Evolutionary conservation across 2,329 filamentous ascomycete genomes (phyloP).

Genomic region (Phialocephala subalpina): DNA sequence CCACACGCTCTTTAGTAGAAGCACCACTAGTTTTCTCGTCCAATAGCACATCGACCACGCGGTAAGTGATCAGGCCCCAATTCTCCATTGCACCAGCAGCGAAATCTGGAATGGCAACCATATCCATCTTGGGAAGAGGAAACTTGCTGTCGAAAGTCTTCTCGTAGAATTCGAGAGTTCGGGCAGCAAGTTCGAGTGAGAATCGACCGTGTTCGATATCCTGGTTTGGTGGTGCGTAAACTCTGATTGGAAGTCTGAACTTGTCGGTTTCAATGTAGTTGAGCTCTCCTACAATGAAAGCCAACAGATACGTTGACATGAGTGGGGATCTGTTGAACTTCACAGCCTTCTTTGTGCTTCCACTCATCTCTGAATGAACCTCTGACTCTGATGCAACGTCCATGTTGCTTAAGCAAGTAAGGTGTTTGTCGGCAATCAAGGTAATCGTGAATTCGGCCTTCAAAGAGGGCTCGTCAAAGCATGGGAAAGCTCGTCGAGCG

Average conservation of each 20-base stretch:
- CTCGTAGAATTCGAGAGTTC: slow-evolving; percentile 93
- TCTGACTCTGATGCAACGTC: slow-evolving; percentile 84
- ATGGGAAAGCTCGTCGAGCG: slow-evolving; percentile 90
- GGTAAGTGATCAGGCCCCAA: slow-evolving; percentile 95
- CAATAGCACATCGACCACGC: slow-evolving; percentile 87
- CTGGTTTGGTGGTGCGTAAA: slow-evolving; percentile 91
- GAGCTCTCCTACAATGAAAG: slow-evolving; percentile 93
- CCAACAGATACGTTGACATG: slow-evolving; percentile 96
- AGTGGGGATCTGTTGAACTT: slow-evolving; percentile 91
- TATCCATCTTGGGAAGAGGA: slow-evolving; percentile 93
- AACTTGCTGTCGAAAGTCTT: slow-evolving; percentile 90
- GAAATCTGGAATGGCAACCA: slow-evolving; percentile 96
- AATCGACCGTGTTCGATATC: slow-evolving; percentile 92
- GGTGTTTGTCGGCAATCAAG: slow-evolving; percentile 85
- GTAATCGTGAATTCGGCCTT: slow-evolving; percentile 95
- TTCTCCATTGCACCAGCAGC: slow-evolving; percentile 96
- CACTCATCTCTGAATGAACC: slow-evolving; percentile 68
- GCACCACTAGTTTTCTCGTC: slow-evolving; percentile 93
- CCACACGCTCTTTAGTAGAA: slow-evolving; percentile 88
- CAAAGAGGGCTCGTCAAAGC: slow-evolving; percentile 93
- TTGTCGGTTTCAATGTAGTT: slow-evolving; percentile 92
- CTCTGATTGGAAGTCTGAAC: slow-evolving; percentile 90
- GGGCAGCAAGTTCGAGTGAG: slow-evolving; percentile 87
- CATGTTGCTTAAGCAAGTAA: slow-evolving; percentile 98
- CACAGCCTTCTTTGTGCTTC: slow-evolving; percentile 80